Conservation (phyloP, 495 filamentous ascomycete species). For the Hyaloscypha variabilis region DNA sequence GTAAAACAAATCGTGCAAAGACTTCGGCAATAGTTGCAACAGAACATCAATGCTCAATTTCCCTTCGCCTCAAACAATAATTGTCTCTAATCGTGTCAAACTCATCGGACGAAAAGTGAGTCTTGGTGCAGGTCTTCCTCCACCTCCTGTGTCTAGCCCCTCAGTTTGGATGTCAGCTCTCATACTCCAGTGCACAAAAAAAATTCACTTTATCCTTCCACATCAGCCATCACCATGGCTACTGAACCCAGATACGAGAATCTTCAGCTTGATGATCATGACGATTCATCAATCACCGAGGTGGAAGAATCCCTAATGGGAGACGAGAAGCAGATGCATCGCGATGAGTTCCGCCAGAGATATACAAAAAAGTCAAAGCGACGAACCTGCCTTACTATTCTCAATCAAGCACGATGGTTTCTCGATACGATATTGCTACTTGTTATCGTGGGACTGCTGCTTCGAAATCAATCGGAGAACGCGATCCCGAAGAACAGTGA, state of each 20-base stretch:
- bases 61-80: background rate
- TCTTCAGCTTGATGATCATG: conserved; percentile 31
- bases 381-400: conserved; percentile 19
- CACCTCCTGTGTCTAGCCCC: background rate
- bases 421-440: conserved; percentile 39
- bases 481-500: conserved; percentile 27
- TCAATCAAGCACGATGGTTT: conserved; percentile 32
- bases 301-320: conserved; percentile 43
- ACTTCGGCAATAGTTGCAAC: background rate
- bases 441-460: conserved; percentile 37
- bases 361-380: conserved; percentile 21
- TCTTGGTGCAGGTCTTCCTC: conserved; percentile 3
- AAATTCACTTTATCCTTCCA: background rate
- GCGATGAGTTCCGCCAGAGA: conserved; percentile 32
- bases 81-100: background rate
- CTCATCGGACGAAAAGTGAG: background rate
- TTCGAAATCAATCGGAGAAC: conserved; percentile 35
- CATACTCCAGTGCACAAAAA: background rate
- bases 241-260: conserved; percentile 20
- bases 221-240: no score
- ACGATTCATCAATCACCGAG: conserved; percentile 43
- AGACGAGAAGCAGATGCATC: conserved; percentile 41
- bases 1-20: background rate
- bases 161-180: background rate
- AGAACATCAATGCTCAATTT: background rate